phyloP scores from a whole-genome alignment of 306 rosid genomes.

The Notholithocarpus densiflorus region DNA sequence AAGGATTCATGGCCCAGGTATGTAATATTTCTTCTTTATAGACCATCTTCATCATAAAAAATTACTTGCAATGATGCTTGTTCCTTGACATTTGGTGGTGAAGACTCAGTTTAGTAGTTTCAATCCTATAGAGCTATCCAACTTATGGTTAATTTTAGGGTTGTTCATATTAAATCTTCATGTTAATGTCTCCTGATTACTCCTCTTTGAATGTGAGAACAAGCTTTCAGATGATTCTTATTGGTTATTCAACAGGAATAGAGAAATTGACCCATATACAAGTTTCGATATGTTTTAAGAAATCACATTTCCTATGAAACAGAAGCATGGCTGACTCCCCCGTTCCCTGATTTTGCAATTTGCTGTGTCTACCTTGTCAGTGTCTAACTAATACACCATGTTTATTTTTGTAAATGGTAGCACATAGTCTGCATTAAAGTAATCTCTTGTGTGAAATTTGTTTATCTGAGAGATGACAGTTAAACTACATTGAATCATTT shows the following conservation, averaged over 20 bases:
- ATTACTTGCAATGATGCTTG: background rate
- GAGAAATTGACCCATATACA: background rate
- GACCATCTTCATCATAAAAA: background rate
- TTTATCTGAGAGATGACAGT: background rate
- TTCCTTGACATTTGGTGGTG: background rate
- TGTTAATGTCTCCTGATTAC: background rate
- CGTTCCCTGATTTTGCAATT: background rate
- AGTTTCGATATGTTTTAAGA: background rate
- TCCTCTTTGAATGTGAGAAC: background rate
- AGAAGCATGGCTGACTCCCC: background rate
- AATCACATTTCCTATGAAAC: background rate
- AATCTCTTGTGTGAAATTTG: background rate
- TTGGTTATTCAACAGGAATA: background rate
- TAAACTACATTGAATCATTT: background rate
- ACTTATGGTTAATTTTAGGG: background rate
- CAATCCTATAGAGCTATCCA: background rate
- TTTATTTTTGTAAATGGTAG: background rate
- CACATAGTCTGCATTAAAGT: background rate
- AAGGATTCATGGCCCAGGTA: conserved; percentile 99
- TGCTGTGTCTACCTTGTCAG: background rate
- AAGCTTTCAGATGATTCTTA: background rate
- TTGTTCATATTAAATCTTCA: background rate
- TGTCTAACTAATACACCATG: background rate
- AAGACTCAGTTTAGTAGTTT: background rate
- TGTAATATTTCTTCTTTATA: conserved; percentile 25